Evolutionary conservation across 495 filamentous ascomycete genomes (phyloP).

Genomic region (Cenococcum geophilum): DNA sequence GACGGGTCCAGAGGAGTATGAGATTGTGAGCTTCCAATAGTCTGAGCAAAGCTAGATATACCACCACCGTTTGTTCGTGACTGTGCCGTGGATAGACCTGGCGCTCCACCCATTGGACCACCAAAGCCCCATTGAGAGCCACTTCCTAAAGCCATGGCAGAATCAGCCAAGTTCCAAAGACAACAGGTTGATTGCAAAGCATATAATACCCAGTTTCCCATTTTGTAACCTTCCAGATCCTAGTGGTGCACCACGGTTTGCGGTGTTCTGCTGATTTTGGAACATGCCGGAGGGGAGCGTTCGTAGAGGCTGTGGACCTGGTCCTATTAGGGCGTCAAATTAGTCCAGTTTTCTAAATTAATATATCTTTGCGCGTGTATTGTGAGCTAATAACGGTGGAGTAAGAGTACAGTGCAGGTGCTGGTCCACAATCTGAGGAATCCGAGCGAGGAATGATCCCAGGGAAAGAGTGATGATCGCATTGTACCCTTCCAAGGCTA

Average conservation of each 20-base stretch:
- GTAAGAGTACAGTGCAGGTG: not conserved
- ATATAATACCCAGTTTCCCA: conserved; percentile 29
- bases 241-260: conserved; percentile 21
- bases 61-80: conserved; percentile 53
- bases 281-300: conserved; percentile 28
- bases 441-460: not conserved
- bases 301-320: conserved; percentile 26
- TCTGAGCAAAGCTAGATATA: conserved; percentile 74
- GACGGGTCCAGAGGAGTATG: conserved; percentile 69
- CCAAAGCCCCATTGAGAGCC: conserved; percentile 30
- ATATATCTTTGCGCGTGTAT: not conserved
- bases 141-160: conserved; percentile 9
- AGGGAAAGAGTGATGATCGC: not conserved
- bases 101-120: conserved; percentile 63
- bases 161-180: conserved; percentile 11
- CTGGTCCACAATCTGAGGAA: not conserved
- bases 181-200: not conserved
- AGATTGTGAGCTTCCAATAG: conserved; percentile 69
- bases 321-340: conserved; percentile 16
- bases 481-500: not conserved
- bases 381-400: not conserved
- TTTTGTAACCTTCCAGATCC: conserved; percentile 30
- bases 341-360: not conserved
- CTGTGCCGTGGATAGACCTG: conserved; percentile 53
- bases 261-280: conserved; percentile 27